Conservation (phyloP, 1,284 basidiomycete genomes). For the Cryptococcus jaspeensis region DNA sequence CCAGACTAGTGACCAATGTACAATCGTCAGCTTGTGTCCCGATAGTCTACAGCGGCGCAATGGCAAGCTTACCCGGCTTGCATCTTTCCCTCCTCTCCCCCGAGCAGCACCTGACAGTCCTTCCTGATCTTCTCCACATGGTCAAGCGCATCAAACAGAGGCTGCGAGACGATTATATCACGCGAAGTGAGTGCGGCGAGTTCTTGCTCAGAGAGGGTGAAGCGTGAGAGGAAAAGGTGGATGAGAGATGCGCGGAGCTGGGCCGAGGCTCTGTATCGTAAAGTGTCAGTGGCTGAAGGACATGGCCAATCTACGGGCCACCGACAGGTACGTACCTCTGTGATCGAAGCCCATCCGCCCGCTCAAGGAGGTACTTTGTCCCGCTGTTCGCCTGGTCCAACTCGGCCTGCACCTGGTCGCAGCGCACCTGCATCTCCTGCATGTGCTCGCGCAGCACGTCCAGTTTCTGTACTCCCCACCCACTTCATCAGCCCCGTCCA, state of each 20-base stretch:
- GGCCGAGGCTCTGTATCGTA: conserved; percentile 55
- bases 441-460: conserved; percentile 72
- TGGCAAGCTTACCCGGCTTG: conserved; percentile 66
- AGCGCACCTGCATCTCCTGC: conserved; percentile 71
- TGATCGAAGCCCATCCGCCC: conserved; percentile 75
- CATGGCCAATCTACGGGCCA: not conserved
- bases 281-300: not conserved
- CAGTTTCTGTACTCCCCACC: conserved; percentile 62
- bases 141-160: conserved; percentile 83
- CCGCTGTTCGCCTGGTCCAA: conserved; percentile 72
- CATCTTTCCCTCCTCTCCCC: conserved; percentile 77
- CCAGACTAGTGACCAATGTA: conserved; percentile 59
- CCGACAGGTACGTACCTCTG: conserved; percentile 63
- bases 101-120: conserved; percentile 79
- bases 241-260: conserved; percentile 67
- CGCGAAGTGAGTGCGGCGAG: conserved; percentile 70
- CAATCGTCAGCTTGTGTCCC: conserved; percentile 7
- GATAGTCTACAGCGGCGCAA: not conserved
- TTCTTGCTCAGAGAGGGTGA: conserved; percentile 77
- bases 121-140: conserved; percentile 76
- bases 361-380: conserved; percentile 79
- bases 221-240: conserved; percentile 73
- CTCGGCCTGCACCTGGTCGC: conserved; percentile 77
- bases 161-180: conserved; percentile 68
- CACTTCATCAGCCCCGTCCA: not conserved